Base-by-base conservation (phyloP, 1,284 basidiomycete genomes). In the Ganoderma multipileum region DNA sequence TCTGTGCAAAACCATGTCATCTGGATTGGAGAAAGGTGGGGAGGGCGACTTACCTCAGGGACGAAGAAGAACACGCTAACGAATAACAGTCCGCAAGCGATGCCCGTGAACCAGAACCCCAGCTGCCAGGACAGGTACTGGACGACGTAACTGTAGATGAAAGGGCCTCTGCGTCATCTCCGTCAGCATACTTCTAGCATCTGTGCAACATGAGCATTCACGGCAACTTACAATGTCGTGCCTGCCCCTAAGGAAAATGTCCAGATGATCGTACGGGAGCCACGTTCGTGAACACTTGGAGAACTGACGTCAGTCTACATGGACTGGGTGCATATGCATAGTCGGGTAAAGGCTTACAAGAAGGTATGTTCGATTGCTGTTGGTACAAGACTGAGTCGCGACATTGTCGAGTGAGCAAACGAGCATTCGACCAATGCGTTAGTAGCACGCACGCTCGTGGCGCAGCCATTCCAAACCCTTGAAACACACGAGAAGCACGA, bases 391-490 rank as follows among this genome's bases (percentile, higher is more conserved):
- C 82, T 83, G 28, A 9, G 8, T 11, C 7, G 33, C 30, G 18
- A 44, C 42, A 26, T 6, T 6, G 23, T 20, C 33, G 26, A 4
- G 52, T 2, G 9, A 1, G 39, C 11, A 41, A 3, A 41, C 30
- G 47, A 23, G 39, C 16, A 6, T 9, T 20, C 7, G 39, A 3
- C 23, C 3, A 0, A 28, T 5, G 4, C 14, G 61, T n/a, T 20
- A 39, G 16, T 16, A 5, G 47, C 23, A 59, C 65, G 6, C 58
- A 81, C 82, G 81, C 81, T 75, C 83, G 82, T 50, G 83, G 68
- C 2, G 83, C 79, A 5, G 83, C 83, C 83, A 83, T 84, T 23
- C 82, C 83, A 70, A 84, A 80, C 1, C 83, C 83, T 75, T 84
- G 83, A 70, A 85, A 83, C 5, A 81, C 78, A 11, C 83, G 78